Evolutionary conservation across 306 rosid genomes (phyloP).

Genomic region (Abrus precatorius): DNA sequence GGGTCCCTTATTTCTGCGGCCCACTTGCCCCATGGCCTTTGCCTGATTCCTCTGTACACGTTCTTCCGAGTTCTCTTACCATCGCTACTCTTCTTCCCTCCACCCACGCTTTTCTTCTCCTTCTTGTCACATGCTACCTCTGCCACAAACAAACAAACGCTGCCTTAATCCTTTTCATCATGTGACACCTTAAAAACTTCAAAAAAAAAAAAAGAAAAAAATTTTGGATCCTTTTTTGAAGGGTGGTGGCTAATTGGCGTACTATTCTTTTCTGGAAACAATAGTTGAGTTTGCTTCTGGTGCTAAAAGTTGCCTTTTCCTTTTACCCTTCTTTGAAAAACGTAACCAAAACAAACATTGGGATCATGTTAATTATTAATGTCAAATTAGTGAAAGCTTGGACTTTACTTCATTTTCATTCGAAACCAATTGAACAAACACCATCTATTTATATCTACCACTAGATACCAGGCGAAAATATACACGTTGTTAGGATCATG

Average conservation of each 20-base stretch:
- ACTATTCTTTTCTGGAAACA: background rate
- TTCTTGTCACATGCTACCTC: slow-evolving; percentile 35
- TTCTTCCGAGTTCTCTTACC: slow-evolving; percentile 59
- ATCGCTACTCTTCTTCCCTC: background rate
- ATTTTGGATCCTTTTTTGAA: background rate
- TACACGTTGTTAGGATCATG: too few relatives aligned
- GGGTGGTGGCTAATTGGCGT: background rate
- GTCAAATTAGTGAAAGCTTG: slow-evolving; percentile 26
- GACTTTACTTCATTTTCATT: slow-evolving; percentile 35
- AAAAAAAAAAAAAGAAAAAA: background rate
- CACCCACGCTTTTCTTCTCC: slow-evolving; percentile 47
- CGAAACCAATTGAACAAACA: background rate
- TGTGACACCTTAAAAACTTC: slow-evolving; percentile 1
- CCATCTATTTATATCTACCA: slow-evolving; percentile 5
- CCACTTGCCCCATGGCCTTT: slow-evolving; percentile 99
- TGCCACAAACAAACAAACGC: slow-evolving; percentile 20
- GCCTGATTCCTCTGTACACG: slow-evolving; percentile 90
- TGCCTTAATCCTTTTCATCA: slow-evolving; percentile 1
- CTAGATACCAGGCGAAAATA: background rate
- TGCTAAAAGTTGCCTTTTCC: background rate
- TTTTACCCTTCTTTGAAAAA: background rate
- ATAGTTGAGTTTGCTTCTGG: background rate
- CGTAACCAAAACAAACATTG: slow-evolving; percentile 32
- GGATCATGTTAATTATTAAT: slow-evolving; percentile 8
- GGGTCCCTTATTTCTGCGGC: slow-evolving; percentile 99